phyloP scores from a whole-genome alignment of 768 basidiomycete species.

The Psilocybe azurescens region DNA sequence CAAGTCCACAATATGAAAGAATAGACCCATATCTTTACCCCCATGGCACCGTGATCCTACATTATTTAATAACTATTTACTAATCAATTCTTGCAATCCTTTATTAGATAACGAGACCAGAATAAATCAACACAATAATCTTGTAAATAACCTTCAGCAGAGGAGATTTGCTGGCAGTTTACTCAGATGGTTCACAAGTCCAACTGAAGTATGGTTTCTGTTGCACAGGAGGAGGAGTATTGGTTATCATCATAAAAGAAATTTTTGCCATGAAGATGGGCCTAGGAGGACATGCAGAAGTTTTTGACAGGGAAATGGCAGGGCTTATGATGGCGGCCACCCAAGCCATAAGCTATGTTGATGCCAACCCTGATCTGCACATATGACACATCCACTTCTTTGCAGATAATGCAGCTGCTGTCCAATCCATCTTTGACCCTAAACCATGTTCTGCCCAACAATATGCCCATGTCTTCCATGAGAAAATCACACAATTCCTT shows the following conservation, averaged over 20 bases:
- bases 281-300: too few species aligned
- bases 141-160: background rate
- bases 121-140: constrained; percentile 10
- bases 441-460: constrained; percentile 25
- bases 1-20: constrained; percentile 4
- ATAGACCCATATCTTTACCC: constrained; percentile 19
- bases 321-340: too few species aligned
- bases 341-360: constrained; percentile 6
- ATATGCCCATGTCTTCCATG: constrained; percentile 17
- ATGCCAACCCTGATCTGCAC: constrained; percentile 1
- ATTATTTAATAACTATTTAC: constrained; percentile 8
- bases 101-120: background rate
- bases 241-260: constrained; percentile 20
- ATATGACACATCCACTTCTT: constrained; percentile 28
- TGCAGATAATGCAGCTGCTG: constrained; percentile 28
- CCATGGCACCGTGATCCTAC: constrained; percentile 23
- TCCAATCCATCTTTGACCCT: background rate
- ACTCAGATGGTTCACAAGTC: constrained; percentile 22
- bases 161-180: constrained; percentile 4
- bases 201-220: constrained; percentile 13
- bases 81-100: background rate
- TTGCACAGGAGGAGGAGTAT: constrained; percentile 23
- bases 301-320: too few species aligned
- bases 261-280: background rate
- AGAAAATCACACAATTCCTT: constrained; percentile 17